Conservation (phyloP, 768 basidiomycete genomes). For the Porphyrellus cyaneotinctus region DNA sequence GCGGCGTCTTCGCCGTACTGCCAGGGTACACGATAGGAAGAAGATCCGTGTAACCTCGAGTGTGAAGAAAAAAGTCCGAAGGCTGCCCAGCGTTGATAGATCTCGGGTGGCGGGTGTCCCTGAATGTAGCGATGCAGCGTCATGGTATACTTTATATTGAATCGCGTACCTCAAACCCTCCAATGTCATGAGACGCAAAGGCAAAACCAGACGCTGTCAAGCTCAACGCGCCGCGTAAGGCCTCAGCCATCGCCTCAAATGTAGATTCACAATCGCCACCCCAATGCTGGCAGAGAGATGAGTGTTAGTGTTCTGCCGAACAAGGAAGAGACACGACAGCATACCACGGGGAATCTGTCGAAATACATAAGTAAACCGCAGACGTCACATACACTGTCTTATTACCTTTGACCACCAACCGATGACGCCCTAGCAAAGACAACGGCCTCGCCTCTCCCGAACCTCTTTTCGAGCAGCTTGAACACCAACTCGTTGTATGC, state of each 20-base stretch:
- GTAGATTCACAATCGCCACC: slow-evolving; percentile 76
- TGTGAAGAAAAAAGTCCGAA: slow-evolving; percentile 76
- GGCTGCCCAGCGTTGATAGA: slow-evolving; percentile 74
- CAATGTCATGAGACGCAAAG: slow-evolving; percentile 73
- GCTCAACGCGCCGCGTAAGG: slow-evolving; percentile 62
- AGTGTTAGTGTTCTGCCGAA: neutral
- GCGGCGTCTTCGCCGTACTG: slow-evolving; percentile 69
- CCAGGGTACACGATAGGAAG: slow-evolving; percentile 77
- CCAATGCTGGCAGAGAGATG: slow-evolving; percentile 49
- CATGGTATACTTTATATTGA: neutral
- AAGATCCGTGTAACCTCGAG: slow-evolving; percentile 67
- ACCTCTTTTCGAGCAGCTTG: slow-evolving; percentile 49
- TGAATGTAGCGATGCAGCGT: slow-evolving; percentile 15
- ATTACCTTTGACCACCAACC: slow-evolving; percentile 64
- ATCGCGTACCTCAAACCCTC: slow-evolving; percentile 59
- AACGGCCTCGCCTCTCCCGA: slow-evolving; percentile 63
- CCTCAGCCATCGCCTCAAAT: slow-evolving; percentile 76
- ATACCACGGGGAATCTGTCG: slow-evolving; percentile 17
- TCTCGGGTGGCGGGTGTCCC: slow-evolving; percentile 63
- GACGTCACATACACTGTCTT: neutral
- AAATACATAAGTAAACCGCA: neutral
- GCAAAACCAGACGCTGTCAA: slow-evolving; percentile 66
- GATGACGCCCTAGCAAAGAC: slow-evolving; percentile 66
- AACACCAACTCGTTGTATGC: slow-evolving; percentile 72
- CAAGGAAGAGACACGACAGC: neutral